Percentiles rank a stretch among this genome's conserved stretches.
Evolutionary conservation across 169 alveolate species (phyloP).

Genomic region (Plasmodium ovale): DNA sequence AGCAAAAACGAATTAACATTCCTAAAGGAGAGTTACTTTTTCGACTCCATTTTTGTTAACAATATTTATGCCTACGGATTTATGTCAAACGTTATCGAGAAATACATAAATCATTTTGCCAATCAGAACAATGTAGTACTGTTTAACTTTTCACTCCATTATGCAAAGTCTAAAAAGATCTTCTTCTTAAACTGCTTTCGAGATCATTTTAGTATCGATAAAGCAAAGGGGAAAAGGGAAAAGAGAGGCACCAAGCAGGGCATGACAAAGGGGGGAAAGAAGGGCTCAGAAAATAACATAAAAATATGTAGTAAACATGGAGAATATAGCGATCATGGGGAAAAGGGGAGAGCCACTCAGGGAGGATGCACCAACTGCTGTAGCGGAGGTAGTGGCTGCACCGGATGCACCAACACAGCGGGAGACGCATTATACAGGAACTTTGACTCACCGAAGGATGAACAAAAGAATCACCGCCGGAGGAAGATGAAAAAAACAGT

Average conservation of each 20-base stretch:
- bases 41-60: conserved; percentile 36
- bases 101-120: conserved; percentile 10
- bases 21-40: conserved; percentile 21
- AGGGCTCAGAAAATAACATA: not conserved
- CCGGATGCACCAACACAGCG: not conserved
- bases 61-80: conserved; percentile 21
- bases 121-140: conserved; percentile 22
- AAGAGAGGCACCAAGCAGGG: not conserved
- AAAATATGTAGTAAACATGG: not conserved
- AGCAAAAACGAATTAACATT: conserved; percentile 3
- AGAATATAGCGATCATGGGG: not conserved
- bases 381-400: not conserved
- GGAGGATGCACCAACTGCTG: not conserved
- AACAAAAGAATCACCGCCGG: not conserved
- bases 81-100: conserved; percentile 22
- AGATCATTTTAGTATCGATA: conserved; percentile 21
- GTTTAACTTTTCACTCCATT: conserved; percentile 34
- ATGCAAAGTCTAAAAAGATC: conserved; percentile 15
- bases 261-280: not conserved
- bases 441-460: not conserved
- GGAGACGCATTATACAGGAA: not conserved
- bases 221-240: not conserved
- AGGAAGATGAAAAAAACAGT: conserved; percentile 1
- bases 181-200: conserved; percentile 26
- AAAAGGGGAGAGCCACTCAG: not conserved